Percentiles rank a stretch among this genome's conserved stretches.
Evolutionary conservation across 1,284 basidiomycete genomes (phyloP).

Genomic region (Leccinum pallidistipes): DNA sequence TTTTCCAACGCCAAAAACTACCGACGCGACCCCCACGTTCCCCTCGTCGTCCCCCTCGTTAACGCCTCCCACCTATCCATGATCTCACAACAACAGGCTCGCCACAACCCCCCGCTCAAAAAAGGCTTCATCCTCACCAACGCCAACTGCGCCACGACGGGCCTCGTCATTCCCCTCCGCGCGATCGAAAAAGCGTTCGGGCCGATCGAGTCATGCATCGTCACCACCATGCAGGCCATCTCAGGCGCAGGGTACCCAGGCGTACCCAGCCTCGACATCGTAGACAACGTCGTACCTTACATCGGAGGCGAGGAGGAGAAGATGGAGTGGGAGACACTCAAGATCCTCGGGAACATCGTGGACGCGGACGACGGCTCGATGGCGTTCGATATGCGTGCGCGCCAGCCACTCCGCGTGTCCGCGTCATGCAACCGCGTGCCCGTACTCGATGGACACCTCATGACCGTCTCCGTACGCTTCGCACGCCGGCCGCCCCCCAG

Average conservation of each 20-base stretch:
- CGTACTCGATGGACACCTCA: constrained; percentile 91
- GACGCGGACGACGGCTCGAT: constrained; percentile 53
- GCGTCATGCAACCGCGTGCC: constrained; percentile 93
- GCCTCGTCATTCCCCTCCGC: constrained; percentile 87
- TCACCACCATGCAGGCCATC: constrained; percentile 98
- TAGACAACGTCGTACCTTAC: constrained; percentile 96
- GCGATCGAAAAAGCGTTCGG: constrained; percentile 94
- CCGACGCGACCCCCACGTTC: constrained; percentile 91
- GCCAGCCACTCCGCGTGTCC: constrained; percentile 81
- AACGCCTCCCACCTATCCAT: constrained; percentile 89
- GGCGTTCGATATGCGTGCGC: constrained; percentile 84
- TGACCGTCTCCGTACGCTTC: constrained; percentile 89
- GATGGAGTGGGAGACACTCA: constrained; percentile 97
- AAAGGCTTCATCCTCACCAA: constrained; percentile 98
- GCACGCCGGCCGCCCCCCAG: constrained; percentile 78
- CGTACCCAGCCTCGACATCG: constrained; percentile 86
- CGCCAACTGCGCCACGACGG: constrained; percentile 98
- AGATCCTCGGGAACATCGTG: constrained; percentile 88
- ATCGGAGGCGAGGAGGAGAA: constrained; percentile 98
- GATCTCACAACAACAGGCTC: constrained; percentile 77
- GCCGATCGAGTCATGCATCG: constrained; percentile 86
- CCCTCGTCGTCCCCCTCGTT: constrained; percentile 95
- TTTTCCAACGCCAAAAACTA: constrained; percentile 99
- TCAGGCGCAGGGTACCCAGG: constrained; percentile 98
- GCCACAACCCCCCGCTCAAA: constrained; percentile 69